phyloP scores from a whole-genome alignment of 441 rosid species.

The Dalechampia spathulata region DNA sequence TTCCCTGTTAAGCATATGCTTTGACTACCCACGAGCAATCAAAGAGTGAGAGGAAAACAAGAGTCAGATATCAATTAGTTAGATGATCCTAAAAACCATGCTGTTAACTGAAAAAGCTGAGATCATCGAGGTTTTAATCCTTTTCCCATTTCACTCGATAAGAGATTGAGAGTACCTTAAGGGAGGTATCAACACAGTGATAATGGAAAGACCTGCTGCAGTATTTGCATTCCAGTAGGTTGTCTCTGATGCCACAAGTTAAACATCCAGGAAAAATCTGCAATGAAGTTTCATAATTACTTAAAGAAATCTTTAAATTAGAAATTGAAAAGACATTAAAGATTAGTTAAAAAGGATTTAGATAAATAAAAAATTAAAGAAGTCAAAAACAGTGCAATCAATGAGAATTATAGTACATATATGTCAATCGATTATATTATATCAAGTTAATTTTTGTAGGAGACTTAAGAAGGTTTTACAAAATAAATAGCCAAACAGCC shows the following conservation, averaged over 20 bases:
- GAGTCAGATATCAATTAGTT: neutral
- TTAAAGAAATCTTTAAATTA: neutral
- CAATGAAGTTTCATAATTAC: constrained; percentile 8
- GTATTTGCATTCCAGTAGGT: constrained; percentile 19
- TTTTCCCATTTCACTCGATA: constrained; percentile 4
- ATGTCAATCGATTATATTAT: too few relatives aligned
- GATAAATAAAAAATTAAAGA: too few relatives aligned
- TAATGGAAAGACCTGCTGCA: constrained; percentile 22
- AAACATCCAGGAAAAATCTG: constrained; percentile 20
- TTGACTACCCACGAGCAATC: constrained; percentile 7
- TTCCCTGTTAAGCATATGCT: constrained; percentile 14
- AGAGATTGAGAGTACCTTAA: constrained; percentile 15
- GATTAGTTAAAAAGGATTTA: too few relatives aligned
- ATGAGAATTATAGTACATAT: too few relatives aligned
- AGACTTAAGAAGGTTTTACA: too few relatives aligned
- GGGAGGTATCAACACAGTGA: constrained; percentile 14
- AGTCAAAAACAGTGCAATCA: too few relatives aligned
- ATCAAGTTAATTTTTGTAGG: too few relatives aligned
- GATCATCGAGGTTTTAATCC: neutral
- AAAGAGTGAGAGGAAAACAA: constrained; percentile 7
- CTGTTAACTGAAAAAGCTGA: neutral
- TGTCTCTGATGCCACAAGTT: too few relatives aligned
- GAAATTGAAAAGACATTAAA: neutral
- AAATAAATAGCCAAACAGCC: too few relatives aligned
- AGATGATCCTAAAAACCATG: constrained; percentile 1